Percentiles rank a stretch among this genome's conserved stretches.
Evolutionary conservation across 2,329 filamentous ascomycete species (phyloP).

Genomic region (Plectosphaerella sp.): DNA sequence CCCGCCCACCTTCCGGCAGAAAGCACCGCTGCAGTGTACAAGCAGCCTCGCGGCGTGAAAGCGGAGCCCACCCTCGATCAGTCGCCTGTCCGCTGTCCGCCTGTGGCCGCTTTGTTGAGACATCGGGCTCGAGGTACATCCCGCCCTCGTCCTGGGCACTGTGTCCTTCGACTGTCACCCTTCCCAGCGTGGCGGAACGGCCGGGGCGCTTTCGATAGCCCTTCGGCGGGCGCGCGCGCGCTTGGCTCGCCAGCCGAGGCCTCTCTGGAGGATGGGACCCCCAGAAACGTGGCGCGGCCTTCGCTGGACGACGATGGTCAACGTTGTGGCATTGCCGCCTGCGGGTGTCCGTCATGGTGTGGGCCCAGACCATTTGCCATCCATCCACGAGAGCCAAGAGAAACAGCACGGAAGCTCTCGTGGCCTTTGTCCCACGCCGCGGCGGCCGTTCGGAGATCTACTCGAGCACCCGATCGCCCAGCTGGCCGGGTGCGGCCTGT

Average conservation of each 20-base stretch:
- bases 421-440: too few relatives aligned
- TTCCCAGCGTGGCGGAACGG: not conserved
- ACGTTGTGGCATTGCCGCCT: not conserved
- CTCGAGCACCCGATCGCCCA: too few relatives aligned
- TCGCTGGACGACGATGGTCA: not conserved
- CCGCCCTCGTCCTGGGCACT: not conserved
- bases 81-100: not conserved
- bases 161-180: not conserved
- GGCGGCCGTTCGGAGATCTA: too few relatives aligned
- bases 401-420: too few relatives aligned
- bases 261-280: not conserved
- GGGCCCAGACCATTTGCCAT: not conserved
- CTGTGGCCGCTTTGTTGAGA: not conserved
- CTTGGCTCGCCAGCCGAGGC: conserved; percentile 1
- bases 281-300: conserved; percentile 1
- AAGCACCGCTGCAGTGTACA: not conserved
- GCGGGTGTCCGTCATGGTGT: not conserved
- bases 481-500: too few relatives aligned
- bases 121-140: not conserved
- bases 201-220: not conserved
- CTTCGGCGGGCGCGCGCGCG: not conserved
- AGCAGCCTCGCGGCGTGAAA: not conserved
- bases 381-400: too few relatives aligned
- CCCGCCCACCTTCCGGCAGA: not conserved
- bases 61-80: not conserved